These are phyloP conservation scores for Phaeoacremonium minimum DNA, from an alignment of 2,329 filamentous ascomycete species.

Conservation along the genomic window DNA sequence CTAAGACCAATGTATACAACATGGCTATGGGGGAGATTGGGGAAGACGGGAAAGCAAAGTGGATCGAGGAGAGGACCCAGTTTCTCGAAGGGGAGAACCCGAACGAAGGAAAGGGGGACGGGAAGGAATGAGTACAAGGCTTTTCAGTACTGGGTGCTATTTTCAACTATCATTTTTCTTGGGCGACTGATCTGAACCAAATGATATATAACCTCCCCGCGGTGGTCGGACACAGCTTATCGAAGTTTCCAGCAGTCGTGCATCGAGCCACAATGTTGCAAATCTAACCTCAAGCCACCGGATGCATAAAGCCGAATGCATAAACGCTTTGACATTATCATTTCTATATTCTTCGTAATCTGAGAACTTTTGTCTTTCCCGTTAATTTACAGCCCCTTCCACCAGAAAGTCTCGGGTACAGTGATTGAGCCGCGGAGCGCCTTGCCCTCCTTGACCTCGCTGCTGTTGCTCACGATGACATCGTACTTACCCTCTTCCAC, in stretches of 20 bases:
- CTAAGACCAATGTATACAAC: background rate
- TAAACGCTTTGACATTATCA: too few species aligned
- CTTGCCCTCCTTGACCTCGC: constrained; percentile 37
- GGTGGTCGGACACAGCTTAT: too few species aligned
- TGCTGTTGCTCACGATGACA: constrained; percentile 57
- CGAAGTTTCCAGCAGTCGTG: too few species aligned
- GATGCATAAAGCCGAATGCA: too few species aligned
- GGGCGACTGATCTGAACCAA: too few species aligned
- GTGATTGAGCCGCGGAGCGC: constrained; percentile 48
- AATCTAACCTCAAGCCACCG: too few species aligned
- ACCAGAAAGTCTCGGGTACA: constrained; percentile 60
- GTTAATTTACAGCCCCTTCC: constrained; percentile 57
- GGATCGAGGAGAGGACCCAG: background rate
- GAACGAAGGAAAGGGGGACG: background rate
- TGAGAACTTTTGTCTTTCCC: too few species aligned
- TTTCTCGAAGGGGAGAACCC: background rate
- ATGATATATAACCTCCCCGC: too few species aligned
- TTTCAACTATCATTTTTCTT: too few species aligned
- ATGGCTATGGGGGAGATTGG: background rate
- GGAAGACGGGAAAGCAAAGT: background rate
- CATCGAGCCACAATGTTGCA: too few species aligned
- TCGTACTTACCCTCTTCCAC: constrained; percentile 62
- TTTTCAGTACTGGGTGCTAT: too few species aligned
- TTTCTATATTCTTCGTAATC: background rate
- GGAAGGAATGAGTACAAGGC: too few species aligned